Evolutionary conservation across 495 filamentous ascomycete species (phyloP), one percentile per base, ranked within the genome.

Genomic region (Terfezia claveryi): DNA sequence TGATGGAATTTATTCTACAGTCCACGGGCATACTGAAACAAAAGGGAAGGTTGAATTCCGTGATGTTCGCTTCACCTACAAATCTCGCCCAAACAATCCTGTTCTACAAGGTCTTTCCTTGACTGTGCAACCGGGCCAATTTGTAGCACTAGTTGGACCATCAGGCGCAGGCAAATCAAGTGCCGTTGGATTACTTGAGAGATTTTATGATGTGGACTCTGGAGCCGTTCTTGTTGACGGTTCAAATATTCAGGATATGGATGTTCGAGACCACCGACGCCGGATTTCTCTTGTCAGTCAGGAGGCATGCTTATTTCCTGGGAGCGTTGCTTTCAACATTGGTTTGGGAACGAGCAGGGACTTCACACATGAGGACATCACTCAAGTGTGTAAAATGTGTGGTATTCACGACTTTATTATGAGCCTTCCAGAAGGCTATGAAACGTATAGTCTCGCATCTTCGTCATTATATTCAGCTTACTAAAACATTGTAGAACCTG

Each of bases 101-200:
- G 70, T 77, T 2, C 62, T 80, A 1, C 60, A 63, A 7, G 62
- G 63, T 2, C 59, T 78, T 10, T 71, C 63, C 51, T 59, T 72
- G 8, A 61, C 50, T 0, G 69, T 79, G 54, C 53, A 62, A 36
- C 55, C 61, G 12, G 69, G 72, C 0, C 72, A 77, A 50, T 75
- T 73, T 12, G 71, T 73, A 7, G 79, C 76, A 0, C 59, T 82
- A 0, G 77, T 82, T 4, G 79, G 79, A 2, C 66, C 74, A 0
- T 76, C 73, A 3, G 79, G 79, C 0, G 72, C 74, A 0, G 79
- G 79, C 4, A 82, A 82, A 54, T 70, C 69, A 0, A 73, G 70
- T 0, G 68, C 71, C 23, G 63, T 77, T 46, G 58, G 64, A 0
- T 66, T 78, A 9, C 58, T 78, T 2, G 69, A 76, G 52, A 64